Evolutionary conservation across 1,139 yeast genomes (phyloP).

Genomic region (Schizosaccharomyces versatilis): DNA sequence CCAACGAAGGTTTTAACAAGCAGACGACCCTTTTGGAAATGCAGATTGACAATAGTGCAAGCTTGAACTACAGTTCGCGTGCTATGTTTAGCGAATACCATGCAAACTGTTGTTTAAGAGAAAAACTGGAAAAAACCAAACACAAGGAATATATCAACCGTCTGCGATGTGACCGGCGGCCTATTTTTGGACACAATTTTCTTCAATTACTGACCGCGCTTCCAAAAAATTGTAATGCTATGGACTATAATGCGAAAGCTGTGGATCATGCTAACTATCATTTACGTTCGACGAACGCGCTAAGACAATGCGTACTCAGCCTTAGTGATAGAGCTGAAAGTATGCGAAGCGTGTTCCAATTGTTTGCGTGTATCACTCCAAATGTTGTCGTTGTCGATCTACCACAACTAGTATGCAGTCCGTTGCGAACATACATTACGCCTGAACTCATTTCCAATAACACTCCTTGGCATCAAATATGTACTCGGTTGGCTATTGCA

Average conservation of each 20-base stretch:
- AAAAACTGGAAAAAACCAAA: constrained; percentile 23
- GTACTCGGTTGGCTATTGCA: constrained; percentile 72
- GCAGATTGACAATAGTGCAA: constrained; percentile 26
- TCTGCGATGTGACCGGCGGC: constrained; percentile 35
- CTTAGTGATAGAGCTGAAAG: constrained; percentile 11
- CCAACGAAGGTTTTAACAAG: constrained; percentile 24
- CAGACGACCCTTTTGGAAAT: constrained; percentile 31
- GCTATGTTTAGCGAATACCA: not conserved
- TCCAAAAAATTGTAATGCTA: constrained; percentile 14
- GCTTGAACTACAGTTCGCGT: constrained; percentile 18
- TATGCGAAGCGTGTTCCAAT: constrained; percentile 32
- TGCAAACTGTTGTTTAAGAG: not conserved
- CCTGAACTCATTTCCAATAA: constrained; percentile 16
- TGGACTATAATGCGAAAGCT: constrained; percentile 14
- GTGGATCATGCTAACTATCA: constrained; percentile 10
- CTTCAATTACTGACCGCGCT: constrained; percentile 12
- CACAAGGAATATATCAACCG: constrained; percentile 44
- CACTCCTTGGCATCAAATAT: constrained; percentile 65
- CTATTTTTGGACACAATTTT: constrained; percentile 34
- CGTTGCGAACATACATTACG: constrained; percentile 21
- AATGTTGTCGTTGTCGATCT: constrained; percentile 58
- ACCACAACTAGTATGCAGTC: constrained; percentile 25
- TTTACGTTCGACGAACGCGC: constrained; percentile 2
- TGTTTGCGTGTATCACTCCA: constrained; percentile 76
- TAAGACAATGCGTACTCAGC: constrained; percentile 6